These are phyloP conservation scores for Neolentinus lepideus DNA, from an alignment of 1,284 basidiomycete genomes.

Conservation along the genomic window DNA sequence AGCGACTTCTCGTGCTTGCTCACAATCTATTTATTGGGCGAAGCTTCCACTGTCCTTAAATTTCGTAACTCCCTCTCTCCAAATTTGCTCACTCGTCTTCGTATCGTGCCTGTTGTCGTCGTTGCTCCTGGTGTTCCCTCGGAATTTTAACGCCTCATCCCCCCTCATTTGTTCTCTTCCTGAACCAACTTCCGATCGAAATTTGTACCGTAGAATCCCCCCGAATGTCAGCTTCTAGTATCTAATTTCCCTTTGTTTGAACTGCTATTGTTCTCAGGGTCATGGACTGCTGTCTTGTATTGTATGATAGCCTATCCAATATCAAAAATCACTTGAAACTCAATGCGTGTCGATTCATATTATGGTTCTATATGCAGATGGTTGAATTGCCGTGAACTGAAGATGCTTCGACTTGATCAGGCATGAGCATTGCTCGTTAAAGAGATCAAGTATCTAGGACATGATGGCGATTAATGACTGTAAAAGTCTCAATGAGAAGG, in stretches of 20 bases:
- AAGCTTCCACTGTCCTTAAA: not conserved
- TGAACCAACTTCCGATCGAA: not conserved
- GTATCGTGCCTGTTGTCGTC: not conserved
- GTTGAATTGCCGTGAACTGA: no score
- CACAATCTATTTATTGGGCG: not conserved
- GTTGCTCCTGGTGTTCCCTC: not conserved
- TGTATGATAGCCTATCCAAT: not conserved
- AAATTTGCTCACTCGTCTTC: not conserved
- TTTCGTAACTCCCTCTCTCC: not conserved
- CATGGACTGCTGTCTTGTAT: not conserved
- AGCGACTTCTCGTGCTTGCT: not conserved
- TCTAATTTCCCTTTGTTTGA: not conserved
- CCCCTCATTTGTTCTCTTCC: not conserved
- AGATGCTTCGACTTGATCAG: no score
- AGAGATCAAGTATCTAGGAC: no score
- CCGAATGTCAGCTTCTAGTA: not conserved
- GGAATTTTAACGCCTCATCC: not conserved
- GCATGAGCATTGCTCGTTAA: no score
- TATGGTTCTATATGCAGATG: not conserved
- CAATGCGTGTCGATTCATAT: not conserved
- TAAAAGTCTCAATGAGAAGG: no score
- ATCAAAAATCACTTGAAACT: not conserved
- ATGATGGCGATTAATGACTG: no score
- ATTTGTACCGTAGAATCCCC: not conserved
- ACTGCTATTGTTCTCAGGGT: not conserved